Base-by-base conservation (phyloP, 2,329 filamentous ascomycete genomes). In the Helotiales sp. region DNA sequence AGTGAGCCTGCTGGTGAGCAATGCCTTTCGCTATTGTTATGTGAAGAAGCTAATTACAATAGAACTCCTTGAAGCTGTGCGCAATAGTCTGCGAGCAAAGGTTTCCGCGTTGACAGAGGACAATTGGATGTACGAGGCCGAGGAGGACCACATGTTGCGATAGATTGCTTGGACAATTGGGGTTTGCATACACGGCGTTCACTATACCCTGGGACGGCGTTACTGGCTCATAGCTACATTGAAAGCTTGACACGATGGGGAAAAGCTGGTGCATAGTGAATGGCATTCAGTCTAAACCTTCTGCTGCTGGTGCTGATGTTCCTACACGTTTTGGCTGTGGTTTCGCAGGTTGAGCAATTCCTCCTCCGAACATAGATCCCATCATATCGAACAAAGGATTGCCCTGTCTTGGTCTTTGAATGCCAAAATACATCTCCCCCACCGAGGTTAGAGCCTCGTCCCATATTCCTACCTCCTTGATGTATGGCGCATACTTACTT, bases 381-480 rank as follows among this genome's bases (percentile, higher is more conserved):
- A 99, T 96, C 93, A 99, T 98, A 72, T 99, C 95, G 75, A 98
- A 85, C 73, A 99, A 79, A 2, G 93, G 93, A 73, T 98, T 98
- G 63, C 88, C 89, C 77, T 96, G 91, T 69, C 89, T 83, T 47
- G 93, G 93, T 70, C 92, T 88, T 77, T 87, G 84, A 72, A 99
- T 96, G 33, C 87, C 87, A 76, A 99, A 99, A 79, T 98, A 99
- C 85, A 96, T 93, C 77, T 99, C 93, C 49, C 89, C 93, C 67
- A 99, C 87, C 73, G 91, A 87, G 66, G 92, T 88, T 60, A 99
- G 77, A 24, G 91, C 82, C 71, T 91, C 92, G 31, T 86, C 84
- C 93, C 93, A 98, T 12, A 81, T 80, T 5, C 84, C 84, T 1
- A 86, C 79, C 66, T 98, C 93, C 67, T 86, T 86, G 58, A 98